These are phyloP conservation scores for Periconia macrospinosa DNA, from an alignment of 2,329 filamentous ascomycete species.

Conservation along the genomic window DNA sequence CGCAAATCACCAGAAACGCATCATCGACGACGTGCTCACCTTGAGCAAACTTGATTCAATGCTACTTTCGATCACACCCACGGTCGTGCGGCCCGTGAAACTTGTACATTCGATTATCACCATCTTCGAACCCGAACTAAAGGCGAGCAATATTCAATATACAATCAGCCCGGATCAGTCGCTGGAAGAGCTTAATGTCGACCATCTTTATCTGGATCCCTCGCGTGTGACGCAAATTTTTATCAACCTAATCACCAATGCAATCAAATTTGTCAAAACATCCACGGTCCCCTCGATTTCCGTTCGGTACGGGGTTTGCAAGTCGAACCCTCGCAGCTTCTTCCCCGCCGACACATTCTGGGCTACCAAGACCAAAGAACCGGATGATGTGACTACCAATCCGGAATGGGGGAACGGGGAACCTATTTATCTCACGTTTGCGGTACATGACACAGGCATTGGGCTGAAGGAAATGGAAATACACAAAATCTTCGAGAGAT, in stretches of 20 bases:
- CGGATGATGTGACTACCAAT: conserved; percentile 24
- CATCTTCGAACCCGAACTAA: conserved; percentile 45
- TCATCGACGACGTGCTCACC: conserved; percentile 52
- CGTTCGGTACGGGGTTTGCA: conserved; percentile 41
- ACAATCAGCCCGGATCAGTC: conserved; percentile 40
- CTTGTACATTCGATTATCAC: conserved; percentile 40
- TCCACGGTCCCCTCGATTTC: conserved; percentile 38
- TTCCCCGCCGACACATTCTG: conserved; percentile 35
- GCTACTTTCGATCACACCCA: conserved; percentile 47
- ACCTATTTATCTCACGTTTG: conserved; percentile 42
- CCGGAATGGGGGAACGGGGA: conserved; percentile 43
- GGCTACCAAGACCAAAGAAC: conserved; percentile 26
- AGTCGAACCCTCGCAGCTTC: conserved; percentile 22
- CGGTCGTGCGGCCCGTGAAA: conserved; percentile 39
- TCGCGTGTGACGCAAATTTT: conserved; percentile 67
- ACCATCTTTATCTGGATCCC: conserved; percentile 47
- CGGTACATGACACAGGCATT: conserved; percentile 45
- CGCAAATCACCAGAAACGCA: conserved; percentile 51
- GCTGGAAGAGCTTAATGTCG: conserved; percentile 37
- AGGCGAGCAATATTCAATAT: conserved; percentile 34
- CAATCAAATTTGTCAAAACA: conserved; percentile 47
- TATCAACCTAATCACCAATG: conserved; percentile 70
- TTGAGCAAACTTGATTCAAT: conserved; percentile 50
- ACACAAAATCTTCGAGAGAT: conserved; percentile 40
- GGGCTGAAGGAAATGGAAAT: conserved; percentile 46